Evolutionary conservation across 495 filamentous ascomycete species (phyloP), one percentile per base, ranked within the genome.

Genomic region (Hyaloscypha bicolor): DNA sequence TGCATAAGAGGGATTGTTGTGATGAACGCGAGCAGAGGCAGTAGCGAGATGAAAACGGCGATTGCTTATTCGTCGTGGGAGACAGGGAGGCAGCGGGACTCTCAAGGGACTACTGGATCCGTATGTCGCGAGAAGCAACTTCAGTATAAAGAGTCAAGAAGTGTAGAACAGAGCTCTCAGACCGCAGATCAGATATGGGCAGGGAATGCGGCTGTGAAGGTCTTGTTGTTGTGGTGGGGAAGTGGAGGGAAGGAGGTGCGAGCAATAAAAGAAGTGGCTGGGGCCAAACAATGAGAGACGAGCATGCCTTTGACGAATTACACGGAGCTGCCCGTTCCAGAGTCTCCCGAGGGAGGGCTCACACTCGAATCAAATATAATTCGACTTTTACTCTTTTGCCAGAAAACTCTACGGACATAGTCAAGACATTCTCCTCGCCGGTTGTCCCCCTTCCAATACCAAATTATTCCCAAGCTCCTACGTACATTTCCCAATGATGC

Each of bases 1-100:
- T 52, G 56, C 56, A 59, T 59, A 48, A 6, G 42, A 48, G 42
- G 42, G 42, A 48, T 48, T 14, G 42, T 48, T 48, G 42, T 48
- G 9, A 48, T 48, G 42, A 48, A 48, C 42, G 42, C 42, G 42
- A 48, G 16, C 4, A 48, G 16, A 14, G 4, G 42, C 42, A 3
- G 42, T 48, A 48, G 42, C 42, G 42, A 48, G 42, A 14, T 48
- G 42, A 48, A 48, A 48, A 48, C 42, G 42, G 42, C 42, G 53
- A 29, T 56, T 56, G 53, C 30, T 56, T 56, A 56, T 56, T 56
- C 53, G 22, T 29, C 21, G 11, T 29, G 30, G 19, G 30, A n/a
- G 53, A 56, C 22, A 56, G 30, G 53, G 53, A 32, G 53, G 30
- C 22, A 32, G 30, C 53, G 30, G 30, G 53, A 9, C 11, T 6